These are phyloP conservation scores for Zasmidium citrigriseum DNA, from an alignment of 2,329 filamentous ascomycete genomes.

Conservation along the genomic window DNA sequence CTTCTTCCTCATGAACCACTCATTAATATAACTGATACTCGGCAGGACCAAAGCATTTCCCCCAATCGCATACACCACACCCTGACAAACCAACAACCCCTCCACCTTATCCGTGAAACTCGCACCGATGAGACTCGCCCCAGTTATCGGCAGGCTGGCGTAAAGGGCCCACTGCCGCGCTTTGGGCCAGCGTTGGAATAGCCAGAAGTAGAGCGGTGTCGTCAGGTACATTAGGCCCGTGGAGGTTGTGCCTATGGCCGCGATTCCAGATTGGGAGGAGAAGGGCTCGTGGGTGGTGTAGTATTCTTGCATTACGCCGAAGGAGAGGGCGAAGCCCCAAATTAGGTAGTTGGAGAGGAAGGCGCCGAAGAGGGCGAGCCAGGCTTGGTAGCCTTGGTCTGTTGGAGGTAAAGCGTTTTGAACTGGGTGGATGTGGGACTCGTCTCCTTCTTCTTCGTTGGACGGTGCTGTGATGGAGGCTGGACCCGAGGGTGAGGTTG, in stretches of 20 bases:
- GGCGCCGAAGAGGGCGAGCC: slow-evolving; percentile 51
- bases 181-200: slow-evolving; percentile 40
- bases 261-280: slow-evolving; percentile 35
- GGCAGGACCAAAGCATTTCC: slow-evolving; percentile 23
- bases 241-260: slow-evolving; percentile 46
- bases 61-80: slow-evolving; percentile 39
- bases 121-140: slow-evolving; percentile 37
- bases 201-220: slow-evolving; percentile 42
- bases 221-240: slow-evolving; percentile 49
- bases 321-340: slow-evolving; percentile 34
- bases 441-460: neutral
- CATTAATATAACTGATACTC: slow-evolving; percentile 18
- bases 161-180: slow-evolving; percentile 25
- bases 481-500: neutral
- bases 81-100: slow-evolving; percentile 43
- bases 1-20: slow-evolving; percentile 34
- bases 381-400: slow-evolving; percentile 42
- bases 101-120: slow-evolving; percentile 39
- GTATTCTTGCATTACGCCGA: slow-evolving; percentile 34
- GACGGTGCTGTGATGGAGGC: neutral
- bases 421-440: neutral
- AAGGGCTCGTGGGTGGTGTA: slow-evolving; percentile 29
- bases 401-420: slow-evolving; percentile 34
- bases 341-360: slow-evolving; percentile 30
- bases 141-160: slow-evolving; percentile 40